Evolutionary conservation across 495 filamentous ascomycete genomes (phyloP).

Genomic region (Penicillium arizonense): DNA sequence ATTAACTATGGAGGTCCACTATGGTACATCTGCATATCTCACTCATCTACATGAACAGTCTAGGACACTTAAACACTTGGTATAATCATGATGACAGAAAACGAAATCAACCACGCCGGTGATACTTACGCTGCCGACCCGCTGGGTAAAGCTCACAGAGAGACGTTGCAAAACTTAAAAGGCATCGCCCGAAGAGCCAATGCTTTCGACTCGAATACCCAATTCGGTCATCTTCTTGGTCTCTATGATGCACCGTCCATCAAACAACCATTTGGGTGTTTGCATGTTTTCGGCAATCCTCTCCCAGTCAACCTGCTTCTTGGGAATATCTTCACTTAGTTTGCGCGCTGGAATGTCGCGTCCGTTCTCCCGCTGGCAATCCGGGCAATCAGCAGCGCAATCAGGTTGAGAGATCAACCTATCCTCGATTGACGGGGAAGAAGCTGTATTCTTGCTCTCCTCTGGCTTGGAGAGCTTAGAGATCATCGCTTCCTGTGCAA

Average conservation of each 20-base stretch:
- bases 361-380: slow-evolving; percentile 16
- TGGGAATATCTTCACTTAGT: background rate
- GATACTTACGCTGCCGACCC: too few relatives aligned
- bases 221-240: slow-evolving; percentile 12
- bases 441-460: too few relatives aligned
- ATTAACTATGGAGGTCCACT: too few relatives aligned
- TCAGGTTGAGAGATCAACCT: slow-evolving; percentile 8
- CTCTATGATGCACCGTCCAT: slow-evolving; percentile 66
- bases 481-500: background rate
- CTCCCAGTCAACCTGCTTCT: slow-evolving; percentile 47
- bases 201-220: slow-evolving; percentile 17
- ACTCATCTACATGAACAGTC: too few relatives aligned
- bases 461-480: background rate
- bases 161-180: background rate
- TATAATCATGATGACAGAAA: too few relatives aligned
- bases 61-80: too few relatives aligned
- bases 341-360: background rate
- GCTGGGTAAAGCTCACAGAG: too few relatives aligned
- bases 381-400: slow-evolving; percentile 23
- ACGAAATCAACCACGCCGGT: too few relatives aligned
- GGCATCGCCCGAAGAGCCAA: slow-evolving; percentile 10
- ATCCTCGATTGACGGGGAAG: too few relatives aligned
- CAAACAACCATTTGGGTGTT: slow-evolving; percentile 67
- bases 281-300: slow-evolving; percentile 52
- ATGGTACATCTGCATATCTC: too few relatives aligned